phyloP scores from a whole-genome alignment of 306 rosid species.

The Carpinus fangiana region DNA sequence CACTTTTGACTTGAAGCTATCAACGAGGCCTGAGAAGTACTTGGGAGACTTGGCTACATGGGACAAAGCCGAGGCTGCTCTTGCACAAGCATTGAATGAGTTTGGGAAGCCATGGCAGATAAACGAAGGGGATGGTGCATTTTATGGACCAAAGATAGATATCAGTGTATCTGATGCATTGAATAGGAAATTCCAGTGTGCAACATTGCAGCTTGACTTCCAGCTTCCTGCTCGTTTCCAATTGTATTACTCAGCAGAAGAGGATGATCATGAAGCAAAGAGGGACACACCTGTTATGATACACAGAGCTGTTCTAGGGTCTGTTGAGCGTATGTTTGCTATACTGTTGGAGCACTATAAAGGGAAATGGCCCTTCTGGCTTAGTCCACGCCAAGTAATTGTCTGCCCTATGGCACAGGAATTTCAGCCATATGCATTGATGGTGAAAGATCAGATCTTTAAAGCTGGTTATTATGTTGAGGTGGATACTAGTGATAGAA shows the following conservation, averaged over 20 bases:
- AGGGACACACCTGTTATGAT: conserved; percentile 93
- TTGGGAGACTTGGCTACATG: conserved; percentile 78
- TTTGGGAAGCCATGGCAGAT: conserved; percentile 94
- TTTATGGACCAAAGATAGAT: conserved; percentile 94
- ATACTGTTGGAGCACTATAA: conserved; percentile 89
- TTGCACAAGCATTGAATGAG: conserved; percentile 76
- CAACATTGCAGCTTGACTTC: conserved; percentile 95
- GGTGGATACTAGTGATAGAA: conserved; percentile 82
- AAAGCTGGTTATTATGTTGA: conserved; percentile 75
- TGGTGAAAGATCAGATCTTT: conserved; percentile 75
- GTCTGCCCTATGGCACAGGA: conserved; percentile 89
- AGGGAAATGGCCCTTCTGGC: conserved; percentile 99
- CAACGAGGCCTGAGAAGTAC: conserved; percentile 90
- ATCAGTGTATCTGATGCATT: conserved; percentile 90
- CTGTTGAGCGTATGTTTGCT: conserved; percentile 95
- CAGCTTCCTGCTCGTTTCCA: conserved; percentile 91
- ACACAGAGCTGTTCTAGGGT: conserved; percentile 89
- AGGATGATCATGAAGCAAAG: conserved; percentile 57
- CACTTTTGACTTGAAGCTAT: conserved; percentile 88
- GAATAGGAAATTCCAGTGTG: conserved; percentile 86
- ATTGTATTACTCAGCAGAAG: conserved; percentile 90
- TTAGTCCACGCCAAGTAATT: conserved; percentile 95
- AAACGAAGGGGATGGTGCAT: conserved; percentile 94
- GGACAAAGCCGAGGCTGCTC: conserved; percentile 92
- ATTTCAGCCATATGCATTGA: conserved; percentile 68